phyloP scores from a whole-genome alignment of 176 grass and related monocot species.

The Leersia perrieri region DNA sequence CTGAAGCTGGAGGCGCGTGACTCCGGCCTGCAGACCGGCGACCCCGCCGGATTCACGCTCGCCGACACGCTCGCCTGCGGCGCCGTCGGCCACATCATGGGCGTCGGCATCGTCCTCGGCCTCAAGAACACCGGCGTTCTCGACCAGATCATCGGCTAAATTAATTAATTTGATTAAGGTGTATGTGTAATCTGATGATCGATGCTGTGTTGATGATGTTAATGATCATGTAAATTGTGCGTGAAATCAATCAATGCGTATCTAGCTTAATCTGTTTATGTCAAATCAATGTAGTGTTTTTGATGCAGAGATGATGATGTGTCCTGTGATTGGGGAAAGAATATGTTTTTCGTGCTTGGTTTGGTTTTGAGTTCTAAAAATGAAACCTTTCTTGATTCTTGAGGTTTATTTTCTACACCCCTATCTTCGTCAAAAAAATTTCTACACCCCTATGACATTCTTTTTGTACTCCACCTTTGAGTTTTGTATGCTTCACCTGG shows the following conservation, averaged over 20 bases:
- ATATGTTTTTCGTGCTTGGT: too few species aligned
- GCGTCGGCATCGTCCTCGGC: constrained; percentile 85
- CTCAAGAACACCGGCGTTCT: constrained; percentile 82
- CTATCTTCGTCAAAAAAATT: too few species aligned
- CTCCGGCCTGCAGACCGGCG: constrained; percentile 89
- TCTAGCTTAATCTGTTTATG: not conserved
- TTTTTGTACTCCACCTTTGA: not conserved
- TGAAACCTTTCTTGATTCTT: not conserved
- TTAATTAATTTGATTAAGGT: not conserved
- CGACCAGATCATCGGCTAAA: constrained; percentile 64
- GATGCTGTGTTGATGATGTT: too few species aligned
- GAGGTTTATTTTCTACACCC: too few species aligned
- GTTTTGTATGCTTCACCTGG: too few species aligned
- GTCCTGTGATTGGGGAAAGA: too few species aligned
- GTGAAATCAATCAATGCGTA: not conserved
- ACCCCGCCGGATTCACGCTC: constrained; percentile 91
- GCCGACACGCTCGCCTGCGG: constrained; percentile 92
- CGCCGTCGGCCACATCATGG: constrained; percentile 75
- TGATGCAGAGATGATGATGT: too few species aligned
- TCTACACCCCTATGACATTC: not conserved
- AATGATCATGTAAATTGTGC: not conserved
- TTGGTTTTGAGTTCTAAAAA: not conserved
- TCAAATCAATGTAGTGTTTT: not conserved
- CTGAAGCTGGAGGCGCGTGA: constrained; percentile 84
- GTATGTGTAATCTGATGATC: not conserved